Base-by-base conservation (phyloP, 257 asterid genomes). In the Euphrasia confusa region DNA sequence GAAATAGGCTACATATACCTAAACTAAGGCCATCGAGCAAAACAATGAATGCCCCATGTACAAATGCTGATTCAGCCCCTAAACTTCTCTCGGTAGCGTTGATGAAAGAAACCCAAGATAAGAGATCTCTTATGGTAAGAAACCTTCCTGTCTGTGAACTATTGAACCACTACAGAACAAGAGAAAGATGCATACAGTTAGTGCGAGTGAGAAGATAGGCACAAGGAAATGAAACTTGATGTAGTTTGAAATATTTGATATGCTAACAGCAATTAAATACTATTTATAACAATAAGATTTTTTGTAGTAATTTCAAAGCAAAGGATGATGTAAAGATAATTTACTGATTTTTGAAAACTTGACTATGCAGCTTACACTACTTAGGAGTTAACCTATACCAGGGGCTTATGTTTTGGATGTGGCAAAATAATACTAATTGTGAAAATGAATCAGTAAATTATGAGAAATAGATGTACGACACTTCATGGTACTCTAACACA, bases 121-220 rank as follows among this genome's bases (percentile, higher is more conserved):
- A 76, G 60, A 92, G 87, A 78, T 92, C 99, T 76, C 99, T 81
- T 52, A 92, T 86, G 1, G 97, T 92, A 67, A 92, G 97, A 53
- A 80, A 7, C 66, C 87, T 81, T 76, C 99, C 97, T 48, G 85
- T 89, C 81, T 78, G 84, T 61, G 81, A 78, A 58, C 71, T 74
- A 76, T 89, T 84, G 77, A 92, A 92, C 99, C 99, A 89, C 99
- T 92, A 95, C 76, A 79, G 44, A 67, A 63, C 65, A 85, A 78
- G 54, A 58, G 62, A 70, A 26, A 73, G 39, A 68, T 21, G 70
- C 17, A 9, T 12, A 66, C 35, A 32, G 57, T 58, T 39, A 61
- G 64, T 61, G 60, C 50, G 24, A 42, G 40, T 54, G 52, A 57
- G 61, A 62, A 35, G 26, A 21, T 11, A 64, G 15, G 50, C 44